A percentile compares a stretch with the other conserved stretches of the same genome.
Conservation (phyloP, 1,284 basidiomycete species). For the Puccinia horiana region DNA sequence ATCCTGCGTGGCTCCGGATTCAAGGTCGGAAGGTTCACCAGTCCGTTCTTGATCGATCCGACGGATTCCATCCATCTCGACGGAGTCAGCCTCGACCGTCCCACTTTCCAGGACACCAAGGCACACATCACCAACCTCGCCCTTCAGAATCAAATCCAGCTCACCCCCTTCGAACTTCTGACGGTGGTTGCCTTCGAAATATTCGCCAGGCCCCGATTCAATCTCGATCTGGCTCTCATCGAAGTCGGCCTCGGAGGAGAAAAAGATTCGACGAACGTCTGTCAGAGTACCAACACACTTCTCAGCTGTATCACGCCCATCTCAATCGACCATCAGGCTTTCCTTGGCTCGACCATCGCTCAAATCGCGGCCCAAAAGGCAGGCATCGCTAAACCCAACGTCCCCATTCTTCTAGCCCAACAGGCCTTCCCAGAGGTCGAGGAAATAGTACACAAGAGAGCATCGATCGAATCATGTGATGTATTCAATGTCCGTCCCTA, state of each 20-base stretch:
- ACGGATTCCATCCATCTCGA: conserved; percentile 77
- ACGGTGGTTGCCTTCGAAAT: conserved; percentile 73
- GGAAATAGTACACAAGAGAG: conserved; percentile 57
- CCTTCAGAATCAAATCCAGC: conserved; percentile 61
- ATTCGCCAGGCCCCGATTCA: conserved; percentile 66
- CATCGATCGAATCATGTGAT: background rate
- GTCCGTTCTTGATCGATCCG: conserved; percentile 80
- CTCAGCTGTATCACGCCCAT: conserved; percentile 81
- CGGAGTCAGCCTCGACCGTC: conserved; percentile 64
- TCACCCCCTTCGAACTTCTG: conserved; percentile 79
- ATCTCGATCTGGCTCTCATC: conserved; percentile 77
- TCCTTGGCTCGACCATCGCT: conserved; percentile 75
- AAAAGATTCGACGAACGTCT: conserved; percentile 87
- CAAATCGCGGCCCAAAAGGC: conserved; percentile 83
- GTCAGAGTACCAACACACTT: conserved; percentile 68
- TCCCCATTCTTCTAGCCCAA: conserved; percentile 72
- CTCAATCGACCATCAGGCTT: conserved; percentile 87
- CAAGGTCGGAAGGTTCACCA: conserved; percentile 82
- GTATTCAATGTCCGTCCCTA: background rate
- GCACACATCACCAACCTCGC: conserved; percentile 65
- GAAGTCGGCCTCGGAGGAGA: conserved; percentile 95
- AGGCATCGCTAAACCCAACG: conserved; percentile 71
- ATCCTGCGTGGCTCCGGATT: conserved; percentile 68
- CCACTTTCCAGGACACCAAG: conserved; percentile 65
- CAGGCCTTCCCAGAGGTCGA: conserved; percentile 64